Evolutionary conservation across 2,329 filamentous ascomycete species (phyloP).

Genomic region (Sphaceloma murrayae): DNA sequence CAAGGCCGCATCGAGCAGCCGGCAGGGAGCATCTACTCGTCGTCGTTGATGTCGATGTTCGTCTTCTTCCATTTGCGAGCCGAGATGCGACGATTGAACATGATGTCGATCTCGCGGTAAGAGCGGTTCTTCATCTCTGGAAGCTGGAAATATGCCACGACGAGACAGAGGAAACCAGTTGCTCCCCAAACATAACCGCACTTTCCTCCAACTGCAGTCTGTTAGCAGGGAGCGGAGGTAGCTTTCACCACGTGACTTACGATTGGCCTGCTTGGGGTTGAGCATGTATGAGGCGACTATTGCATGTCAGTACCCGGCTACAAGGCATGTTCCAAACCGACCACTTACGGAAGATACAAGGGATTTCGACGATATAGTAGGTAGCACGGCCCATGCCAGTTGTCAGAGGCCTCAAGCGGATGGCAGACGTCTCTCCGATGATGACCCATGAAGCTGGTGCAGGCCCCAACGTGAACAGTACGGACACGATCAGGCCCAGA

Average conservation of each 20-base stretch:
- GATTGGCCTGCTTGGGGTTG: constrained; percentile 39
- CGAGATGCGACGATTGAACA: constrained; percentile 45
- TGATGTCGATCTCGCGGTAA: constrained; percentile 53
- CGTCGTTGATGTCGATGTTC: constrained; percentile 48
- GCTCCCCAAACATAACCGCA: constrained; percentile 52
- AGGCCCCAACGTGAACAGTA: constrained; percentile 53
- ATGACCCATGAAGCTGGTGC: constrained; percentile 58
- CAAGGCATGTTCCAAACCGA: neutral
- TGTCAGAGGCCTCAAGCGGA: constrained; percentile 55
- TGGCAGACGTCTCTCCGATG: constrained; percentile 56
- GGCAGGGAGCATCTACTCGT: too few species aligned
- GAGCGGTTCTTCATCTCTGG: constrained; percentile 51
- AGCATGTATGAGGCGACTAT: constrained; percentile 46
- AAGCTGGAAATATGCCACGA: constrained; percentile 38
- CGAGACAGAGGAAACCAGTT: constrained; percentile 47
- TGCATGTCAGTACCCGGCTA: neutral
- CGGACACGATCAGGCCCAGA: constrained; percentile 55
- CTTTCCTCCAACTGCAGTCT: constrained; percentile 45
- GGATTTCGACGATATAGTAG: constrained; percentile 57
- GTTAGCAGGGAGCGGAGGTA: too few species aligned
- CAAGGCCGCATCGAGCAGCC: too few species aligned
- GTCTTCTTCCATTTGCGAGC: constrained; percentile 50
- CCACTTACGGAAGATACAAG: constrained; percentile 50
- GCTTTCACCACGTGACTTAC: too few species aligned
- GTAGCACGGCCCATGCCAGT: constrained; percentile 54